phyloP scores from a whole-genome alignment of 306 rosid species.

The Cucumis cinereus region DNA sequence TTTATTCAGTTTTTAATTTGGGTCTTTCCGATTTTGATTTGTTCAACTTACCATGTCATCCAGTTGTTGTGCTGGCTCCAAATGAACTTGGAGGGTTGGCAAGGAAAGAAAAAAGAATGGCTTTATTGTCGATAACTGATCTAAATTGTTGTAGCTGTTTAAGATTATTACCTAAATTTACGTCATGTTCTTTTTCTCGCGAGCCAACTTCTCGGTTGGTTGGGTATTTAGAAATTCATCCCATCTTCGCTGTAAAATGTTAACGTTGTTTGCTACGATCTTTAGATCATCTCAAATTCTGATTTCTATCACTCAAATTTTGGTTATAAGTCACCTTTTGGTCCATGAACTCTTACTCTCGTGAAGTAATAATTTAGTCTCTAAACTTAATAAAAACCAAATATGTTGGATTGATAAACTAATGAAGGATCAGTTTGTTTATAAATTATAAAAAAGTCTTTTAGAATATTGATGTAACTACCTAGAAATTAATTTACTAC shows the following conservation, averaged over 20 bases:
- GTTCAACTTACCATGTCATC: not conserved
- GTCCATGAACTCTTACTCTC: too few relatives aligned
- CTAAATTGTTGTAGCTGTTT: not conserved
- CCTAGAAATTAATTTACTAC: too few relatives aligned
- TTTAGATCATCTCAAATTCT: not conserved
- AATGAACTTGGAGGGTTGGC: not conserved
- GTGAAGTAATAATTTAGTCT: too few relatives aligned
- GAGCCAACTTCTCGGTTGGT: not conserved
- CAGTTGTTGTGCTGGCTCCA: not conserved
- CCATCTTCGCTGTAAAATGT: not conserved
- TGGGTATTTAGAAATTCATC: not conserved
- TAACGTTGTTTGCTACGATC: not conserved
- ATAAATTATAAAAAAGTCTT: too few relatives aligned
- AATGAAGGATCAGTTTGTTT: too few relatives aligned
- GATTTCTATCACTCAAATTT: not conserved
- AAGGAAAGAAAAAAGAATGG: not conserved
- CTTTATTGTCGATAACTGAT: not conserved
- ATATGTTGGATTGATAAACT: too few relatives aligned
- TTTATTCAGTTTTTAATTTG: not conserved
- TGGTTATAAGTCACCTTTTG: too few relatives aligned
- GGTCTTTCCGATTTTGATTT: constrained; percentile 8
- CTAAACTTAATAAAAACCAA: too few relatives aligned
- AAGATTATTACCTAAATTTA: not conserved
- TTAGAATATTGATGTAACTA: too few relatives aligned
- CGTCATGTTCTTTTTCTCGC: not conserved